Evolutionary conservation across 2,329 filamentous ascomycete genomes (phyloP), one percentile per base, ranked within the genome.

Genomic region (Stemphylium beticola): DNA sequence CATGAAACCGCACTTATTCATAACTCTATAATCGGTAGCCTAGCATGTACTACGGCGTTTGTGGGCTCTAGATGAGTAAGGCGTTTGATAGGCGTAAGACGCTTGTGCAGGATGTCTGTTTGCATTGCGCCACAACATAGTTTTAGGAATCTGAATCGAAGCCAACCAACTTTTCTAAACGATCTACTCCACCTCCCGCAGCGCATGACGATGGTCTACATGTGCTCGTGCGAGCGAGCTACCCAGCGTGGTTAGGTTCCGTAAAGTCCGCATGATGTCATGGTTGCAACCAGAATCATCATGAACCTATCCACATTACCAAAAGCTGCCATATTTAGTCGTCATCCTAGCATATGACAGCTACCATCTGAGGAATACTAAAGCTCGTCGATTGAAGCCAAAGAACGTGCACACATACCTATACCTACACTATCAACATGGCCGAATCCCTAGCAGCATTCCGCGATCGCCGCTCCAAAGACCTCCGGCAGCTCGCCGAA

Each of bases 361-460:
- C n/a, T 38, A 18, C 7, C 38, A 15, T 31, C 1, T 1, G 15
- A n/a, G 12, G 34, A n/a, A 18, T 22, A 29, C 29, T 38, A 10
- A 17, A 17, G 4, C 6, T 24, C 15, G 31, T 18, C n/a, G 14
- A 33, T 24, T 18, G 17, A 37, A 12, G 17, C 11, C 12, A 34
- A 26, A 12, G 5, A 29, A 11, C 9, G 31, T 10, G 31, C 41
- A 44, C 20, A 34, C 32, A 26, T 22, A 37, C 10, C 33, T 11
- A 43, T 20, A 29, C 10, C 10, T 29, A 48, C 26, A 24, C 20
- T 29, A 15, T 41, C 31, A 53, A 29, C 38, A 72, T 72, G 69
- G 60, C 69, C 24, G 65, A 71, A 53, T 68, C 66, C 24, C 54
- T 73, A 40, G 70, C 70, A 46, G 70, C 69, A 17, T 71, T 73